phyloP scores from a whole-genome alignment of 192 early-diverging fungal genomes.

The Gaertneriomyces semiglobifer region DNA sequence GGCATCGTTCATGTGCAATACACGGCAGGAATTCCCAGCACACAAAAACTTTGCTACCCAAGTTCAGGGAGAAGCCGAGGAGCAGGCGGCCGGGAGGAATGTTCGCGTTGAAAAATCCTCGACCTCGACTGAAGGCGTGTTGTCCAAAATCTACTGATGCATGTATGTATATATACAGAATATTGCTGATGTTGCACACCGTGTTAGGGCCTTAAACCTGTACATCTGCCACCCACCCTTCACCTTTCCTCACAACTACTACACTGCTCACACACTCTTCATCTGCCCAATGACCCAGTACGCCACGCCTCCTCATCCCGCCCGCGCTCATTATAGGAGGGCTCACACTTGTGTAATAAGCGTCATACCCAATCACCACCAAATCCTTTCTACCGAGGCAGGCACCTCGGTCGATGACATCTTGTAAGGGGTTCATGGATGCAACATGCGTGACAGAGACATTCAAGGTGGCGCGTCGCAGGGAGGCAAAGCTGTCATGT shows the following conservation, averaged over 20 bases:
- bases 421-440: conserved; percentile 35
- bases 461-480: neutral
- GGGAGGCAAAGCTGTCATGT: neutral
- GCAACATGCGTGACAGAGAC: conserved; percentile 21
- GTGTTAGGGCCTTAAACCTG: too few species aligned
- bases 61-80: too few species aligned
- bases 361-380: conserved; percentile 44
- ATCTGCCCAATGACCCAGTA: conserved; percentile 23
- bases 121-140: too few species aligned
- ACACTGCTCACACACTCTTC: conserved; percentile 14
- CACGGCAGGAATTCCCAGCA: too few species aligned
- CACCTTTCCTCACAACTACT: conserved; percentile 19
- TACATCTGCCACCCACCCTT: neutral
- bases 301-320: neutral
- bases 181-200: too few species aligned
- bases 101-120: too few species aligned
- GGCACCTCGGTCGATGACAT: conserved; percentile 32
- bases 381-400: conserved; percentile 48
- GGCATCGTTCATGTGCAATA: too few species aligned
- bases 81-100: too few species aligned
- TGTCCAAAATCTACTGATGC: too few species aligned
- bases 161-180: too few species aligned
- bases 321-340: too few species aligned
- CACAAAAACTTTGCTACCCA: too few species aligned
- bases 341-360: conserved; percentile 2